These are phyloP conservation scores for Solanum chilense DNA, from an alignment of 257 asterid genomes.

Conservation along the genomic window DNA sequence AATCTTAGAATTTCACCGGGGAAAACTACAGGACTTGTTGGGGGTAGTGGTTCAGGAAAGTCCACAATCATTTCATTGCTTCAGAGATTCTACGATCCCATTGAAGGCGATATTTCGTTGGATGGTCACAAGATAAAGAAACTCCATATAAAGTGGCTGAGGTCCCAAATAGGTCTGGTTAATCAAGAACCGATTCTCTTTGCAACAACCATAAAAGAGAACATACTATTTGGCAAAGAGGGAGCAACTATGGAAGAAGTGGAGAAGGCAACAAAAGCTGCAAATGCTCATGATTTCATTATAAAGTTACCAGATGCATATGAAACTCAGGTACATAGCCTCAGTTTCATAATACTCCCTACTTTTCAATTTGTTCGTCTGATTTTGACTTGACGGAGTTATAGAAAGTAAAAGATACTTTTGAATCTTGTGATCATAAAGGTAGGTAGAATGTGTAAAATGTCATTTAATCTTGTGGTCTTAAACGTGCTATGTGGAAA, in stretches of 20 bases:
- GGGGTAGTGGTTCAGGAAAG: slow-evolving; percentile 78
- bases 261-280: slow-evolving; percentile 58
- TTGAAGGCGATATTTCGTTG: slow-evolving; percentile 55
- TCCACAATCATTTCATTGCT: slow-evolving; percentile 59
- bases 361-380: not conserved
- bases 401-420: not conserved
- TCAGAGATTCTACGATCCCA: slow-evolving; percentile 65
- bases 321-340: slow-evolving; percentile 52
- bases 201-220: slow-evolving; percentile 69
- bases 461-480: not conserved
- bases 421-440: not conserved
- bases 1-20: slow-evolving; percentile 55
- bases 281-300: slow-evolving; percentile 68
- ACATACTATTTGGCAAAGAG: slow-evolving; percentile 63
- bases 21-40: slow-evolving; percentile 56
- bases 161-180: slow-evolving; percentile 76
- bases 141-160: slow-evolving; percentile 70
- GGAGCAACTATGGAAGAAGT: slow-evolving; percentile 61
- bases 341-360: not conserved
- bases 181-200: slow-evolving; percentile 81
- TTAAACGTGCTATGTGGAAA: not conserved
- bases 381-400: not conserved
- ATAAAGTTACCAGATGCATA: slow-evolving; percentile 48
- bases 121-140: slow-evolving; percentile 65
- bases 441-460: no score